Evolutionary conservation across 2,329 filamentous ascomycete genomes (phyloP).

Genomic region (Scleromitrula shiraiana): DNA sequence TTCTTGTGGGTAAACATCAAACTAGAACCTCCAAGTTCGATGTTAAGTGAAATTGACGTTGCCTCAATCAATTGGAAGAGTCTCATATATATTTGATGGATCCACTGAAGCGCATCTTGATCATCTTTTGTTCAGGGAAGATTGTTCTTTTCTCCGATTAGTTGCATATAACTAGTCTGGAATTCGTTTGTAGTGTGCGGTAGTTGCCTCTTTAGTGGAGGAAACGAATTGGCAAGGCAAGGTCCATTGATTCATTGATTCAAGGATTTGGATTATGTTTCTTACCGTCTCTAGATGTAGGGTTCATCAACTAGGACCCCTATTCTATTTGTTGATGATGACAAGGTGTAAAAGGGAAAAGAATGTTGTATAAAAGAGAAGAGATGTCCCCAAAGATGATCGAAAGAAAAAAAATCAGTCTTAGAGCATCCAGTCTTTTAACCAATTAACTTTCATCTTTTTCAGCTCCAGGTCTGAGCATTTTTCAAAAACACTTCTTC

Average conservation of each 20-base stretch:
- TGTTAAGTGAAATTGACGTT: not conserved
- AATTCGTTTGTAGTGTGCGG: not conserved
- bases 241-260: too few relatives aligned
- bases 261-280: too few relatives aligned
- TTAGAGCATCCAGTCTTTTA: slow-evolving; percentile 7
- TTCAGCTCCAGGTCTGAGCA: slow-evolving; percentile 7
- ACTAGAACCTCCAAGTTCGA: not conserved
- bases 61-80: not conserved
- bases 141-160: not conserved
- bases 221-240: not conserved
- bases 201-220: not conserved
- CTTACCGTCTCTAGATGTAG: too few relatives aligned
- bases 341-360: not conserved
- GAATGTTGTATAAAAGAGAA: slow-evolving; percentile 4
- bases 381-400: not conserved
- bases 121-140: not conserved
- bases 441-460: not conserved
- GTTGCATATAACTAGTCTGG: not conserved
- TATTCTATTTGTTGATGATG: not conserved
- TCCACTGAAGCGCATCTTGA: not conserved
- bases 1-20: not conserved
- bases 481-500: slow-evolving; percentile 1
- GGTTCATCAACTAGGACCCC: not conserved
- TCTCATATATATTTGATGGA: not conserved
- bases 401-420: not conserved